phyloP scores from a whole-genome alignment of 257 asterid genomes.

The Cinchona pubescens region DNA sequence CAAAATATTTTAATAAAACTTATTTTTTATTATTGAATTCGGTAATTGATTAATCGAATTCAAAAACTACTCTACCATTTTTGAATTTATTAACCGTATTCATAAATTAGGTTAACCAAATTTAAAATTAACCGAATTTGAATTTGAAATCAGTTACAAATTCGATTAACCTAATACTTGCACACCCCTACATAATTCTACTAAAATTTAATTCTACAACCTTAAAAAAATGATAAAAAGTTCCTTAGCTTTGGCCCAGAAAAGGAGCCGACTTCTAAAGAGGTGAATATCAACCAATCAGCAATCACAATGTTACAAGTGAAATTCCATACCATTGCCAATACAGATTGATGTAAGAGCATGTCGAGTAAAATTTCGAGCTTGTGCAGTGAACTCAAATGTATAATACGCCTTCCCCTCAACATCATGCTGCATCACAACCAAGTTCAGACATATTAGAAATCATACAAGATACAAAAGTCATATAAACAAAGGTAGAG shows the following conservation, averaged over 20 bases:
- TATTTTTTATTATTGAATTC: no score
- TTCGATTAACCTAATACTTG: no score
- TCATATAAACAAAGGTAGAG: not conserved
- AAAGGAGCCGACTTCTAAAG: not conserved
- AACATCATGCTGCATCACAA: constrained; percentile 51
- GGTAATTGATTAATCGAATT: no score
- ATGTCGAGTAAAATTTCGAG: constrained; percentile 84
- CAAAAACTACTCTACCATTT: no score
- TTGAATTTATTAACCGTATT: no score
- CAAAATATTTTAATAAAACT: no score
- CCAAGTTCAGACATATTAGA: constrained; percentile 1
- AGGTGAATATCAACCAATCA: not conserved
- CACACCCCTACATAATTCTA: not conserved
- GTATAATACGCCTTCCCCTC: constrained; percentile 81
- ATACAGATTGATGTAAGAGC: constrained; percentile 73
- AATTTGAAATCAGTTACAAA: no score
- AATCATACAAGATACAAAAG: not conserved
- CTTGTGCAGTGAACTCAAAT: constrained; percentile 69
- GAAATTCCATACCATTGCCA: constrained; percentile 62
- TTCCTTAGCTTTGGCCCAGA: not conserved
- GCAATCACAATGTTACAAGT: not conserved
- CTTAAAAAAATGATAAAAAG: not conserved
- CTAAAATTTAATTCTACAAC: no score
- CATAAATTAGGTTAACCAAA: no score
- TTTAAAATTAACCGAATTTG: no score